Base-by-base conservation (phyloP, 768 basidiomycete species). In the Lactarius evosmus region DNA sequence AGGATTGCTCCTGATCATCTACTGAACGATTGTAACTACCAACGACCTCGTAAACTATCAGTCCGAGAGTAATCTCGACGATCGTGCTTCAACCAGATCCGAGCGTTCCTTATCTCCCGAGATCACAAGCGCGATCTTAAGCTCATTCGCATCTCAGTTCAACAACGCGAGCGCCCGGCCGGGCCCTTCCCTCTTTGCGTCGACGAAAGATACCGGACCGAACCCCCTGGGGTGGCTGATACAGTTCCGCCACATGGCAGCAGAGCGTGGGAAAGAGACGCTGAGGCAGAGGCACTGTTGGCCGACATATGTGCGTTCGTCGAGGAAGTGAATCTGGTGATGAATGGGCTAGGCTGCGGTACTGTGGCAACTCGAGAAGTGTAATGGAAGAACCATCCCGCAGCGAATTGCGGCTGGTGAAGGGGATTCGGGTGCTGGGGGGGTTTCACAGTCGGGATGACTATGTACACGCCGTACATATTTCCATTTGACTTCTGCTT, bases 81-180 rank as follows among this genome's bases (percentile, higher is more conserved):
- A n/a, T n/a, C n/a, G n/a, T n/a, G n/a, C n/a, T n/a, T n/a, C n/a
- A n/a, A n/a, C n/a, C n/a, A n/a, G n/a, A n/a, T n/a, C n/a, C n/a
- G n/a, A n/a, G n/a, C n/a, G n/a, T n/a, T n/a, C n/a, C n/a, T n/a
- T n/a, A n/a, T n/a, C n/a, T n/a, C n/a, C n/a, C n/a, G n/a, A n/a
- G n/a, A n/a, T n/a, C n/a, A n/a, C n/a, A n/a, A n/a, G n/a, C n/a
- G n/a, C n/a, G n/a, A n/a, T n/a, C n/a, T n/a, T n/a, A n/a, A n/a
- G n/a, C n/a, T n/a, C n/a, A n/a, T n/a, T n/a, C n/a, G n/a, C n/a
- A n/a, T n/a, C n/a, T n/a, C n/a, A n/a, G n/a, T n/a, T n/a, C n/a
- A n/a, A n/a, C n/a, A n/a, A n/a, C n/a, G n/a, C 56, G 62, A 67
- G 70, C 68, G 70, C 51, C 66, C 70, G 6, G 70, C 71, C 44